Base-by-base conservation (phyloP, 345 rosid species). In the Arabis hirsuta region DNA sequence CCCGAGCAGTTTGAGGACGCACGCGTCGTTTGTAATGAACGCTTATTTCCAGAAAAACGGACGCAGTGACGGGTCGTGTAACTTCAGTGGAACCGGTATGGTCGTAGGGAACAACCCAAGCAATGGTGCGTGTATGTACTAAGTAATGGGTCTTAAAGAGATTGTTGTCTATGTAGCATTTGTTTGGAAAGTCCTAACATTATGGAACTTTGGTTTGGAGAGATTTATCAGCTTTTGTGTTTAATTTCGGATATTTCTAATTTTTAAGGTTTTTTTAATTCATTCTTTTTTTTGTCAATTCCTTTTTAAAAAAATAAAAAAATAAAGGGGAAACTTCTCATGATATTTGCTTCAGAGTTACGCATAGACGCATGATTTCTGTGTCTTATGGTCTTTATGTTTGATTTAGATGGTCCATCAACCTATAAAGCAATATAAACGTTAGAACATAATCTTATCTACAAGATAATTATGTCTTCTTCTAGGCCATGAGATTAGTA, bases 1-100 rank as follows among this genome's bases (percentile, higher is more conserved):
- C 38, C 91, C 92, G 7, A 74, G 65, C 67, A 87, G 67, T 31
- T 10, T 88, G 39, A 62, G 67, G 68, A 60, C 86, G 11, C 98
- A 86, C 34, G 91, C 96, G 0, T 79, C 91, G 0, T 90, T 68
- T 48, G 83, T 80, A 58, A 92, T 92, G 98, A 88, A 87, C 54
- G 81, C 92, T 14, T 92, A 71, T 67, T 92, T 83, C 68, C 86
- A 78, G 44, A 55, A 65, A 14, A 73, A 82, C 9, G 95, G 96
- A 0, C 77, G 69, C 53, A 58, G 24, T 8, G 77, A 74, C 26
- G 67, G 43, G 38, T 63, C 60, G 51, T 90, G 96, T 42, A 72
- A 84, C 61, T 90, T 92, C 61, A 54, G 87, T 1, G 72, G 80
- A 42, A 71, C 85, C 0, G 92, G 85, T 24, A 52, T 74, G 7